Base-by-base conservation (phyloP, 2,329 filamentous ascomycete species). In the Ophiostoma populinum region DNA sequence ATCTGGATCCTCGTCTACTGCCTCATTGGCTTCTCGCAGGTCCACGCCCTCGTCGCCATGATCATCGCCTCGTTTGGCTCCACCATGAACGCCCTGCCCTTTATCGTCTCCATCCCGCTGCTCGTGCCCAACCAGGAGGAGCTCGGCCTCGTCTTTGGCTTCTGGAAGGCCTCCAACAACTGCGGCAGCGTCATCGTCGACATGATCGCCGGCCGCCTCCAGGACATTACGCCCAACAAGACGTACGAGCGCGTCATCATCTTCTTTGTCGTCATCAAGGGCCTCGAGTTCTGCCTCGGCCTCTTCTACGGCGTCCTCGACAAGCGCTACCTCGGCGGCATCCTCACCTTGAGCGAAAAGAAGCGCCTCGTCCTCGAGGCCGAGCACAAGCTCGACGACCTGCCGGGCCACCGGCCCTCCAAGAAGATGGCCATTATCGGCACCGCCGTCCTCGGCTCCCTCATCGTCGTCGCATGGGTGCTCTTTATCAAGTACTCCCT, bases 131-230 rank as follows among this genome's bases (percentile, higher is more conserved):
- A 35, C 31, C 47, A 49, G 22, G 16, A 41, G 9, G 39, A 49
- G 32, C 39, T 49, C 6, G 47, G 47, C 7, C 46, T 49, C 1
- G 46, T 43, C 1, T 43, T 49, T 19, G 46, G 47, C 10, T 45
- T 49, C 27, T 49, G 47, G 47, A 48, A 49, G 38, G 42, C 44
- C 2, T 49, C 49, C 24, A 49, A 49, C 38, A 49, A 49, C 28
- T 43, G 44, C 25, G 45, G 43, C 16, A 48, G 44, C 17, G 46
- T 49, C 12, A 39, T 49, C 16, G 45, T 49, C 9, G 47, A 49
- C 25, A 49, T 49, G 45, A 48, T 49, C 34, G 41, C 47, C 6
- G 46, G 47, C 2, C 37, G 42, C 8, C 36, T 49, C 12, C 45
- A 49, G n/a, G 47, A 48, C 30, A 45, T 45, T 11, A 49, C 47